Base-by-base conservation (phyloP, 176 grass and related monocot genomes). In the Paspalum notatum region DNA sequence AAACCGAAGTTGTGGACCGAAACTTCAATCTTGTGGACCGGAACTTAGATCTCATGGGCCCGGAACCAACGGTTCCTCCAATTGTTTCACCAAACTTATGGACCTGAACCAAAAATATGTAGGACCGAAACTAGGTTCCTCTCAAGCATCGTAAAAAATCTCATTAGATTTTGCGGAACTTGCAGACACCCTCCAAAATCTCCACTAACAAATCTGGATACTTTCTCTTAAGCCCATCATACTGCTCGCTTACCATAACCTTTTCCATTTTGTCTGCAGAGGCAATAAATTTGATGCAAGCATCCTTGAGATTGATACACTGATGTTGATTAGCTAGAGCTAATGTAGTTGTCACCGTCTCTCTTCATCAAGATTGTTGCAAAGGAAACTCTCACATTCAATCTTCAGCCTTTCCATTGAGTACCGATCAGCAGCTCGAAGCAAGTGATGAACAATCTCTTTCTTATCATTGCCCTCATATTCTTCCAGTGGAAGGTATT, bases 321-420 rank as follows among this genome's bases (percentile, higher is more conserved):
- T 71, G 5, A 51, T 83, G 80, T 27, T 83, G 70, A 38, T 83
- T 62, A 72, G 85, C 79, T 18, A 88, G 21, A 32, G 50, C 71
- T 3, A 88, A 51, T 8, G 42, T 82, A 48, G 53, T 44, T 14
- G 62, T 27, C 27, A 88, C 79, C 1, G 13, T 65, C 10, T 55
- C n/a, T n/a, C 13, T 13, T 62, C 57, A 46, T 22, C 7, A 20
- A 88, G 41, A 38, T 14, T 37, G 7, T 53, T 9, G 9, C 63
- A 38, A 17, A 86, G 60, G 2, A 54, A 66, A 16, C 26, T 38
- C 39, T 56, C 66, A 22, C 84, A 86, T 2, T 56, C 12, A 20
- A 53, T 3, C 39, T 53, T 79, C 48, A 86, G 38, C n/a, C 76
- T 79, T 9, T 86, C 56, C 20, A 66, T 13, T 0, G 10, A 66